Evolutionary conservation across 139 green algal genomes (phyloP).

Genomic region (Cymbomonas tetramitiformis): DNA sequence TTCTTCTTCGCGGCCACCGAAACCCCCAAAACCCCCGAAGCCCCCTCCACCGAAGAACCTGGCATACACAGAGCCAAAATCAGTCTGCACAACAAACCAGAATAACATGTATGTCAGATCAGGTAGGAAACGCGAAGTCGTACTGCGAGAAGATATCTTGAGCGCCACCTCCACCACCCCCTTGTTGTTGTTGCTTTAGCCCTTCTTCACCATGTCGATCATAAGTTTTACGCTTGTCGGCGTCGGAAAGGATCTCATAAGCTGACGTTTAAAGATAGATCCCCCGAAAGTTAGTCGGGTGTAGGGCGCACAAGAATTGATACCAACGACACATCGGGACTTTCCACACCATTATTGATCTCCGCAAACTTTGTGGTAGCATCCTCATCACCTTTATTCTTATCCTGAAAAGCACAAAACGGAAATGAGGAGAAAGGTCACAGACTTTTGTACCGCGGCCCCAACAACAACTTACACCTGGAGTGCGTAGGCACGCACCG

Average conservation of each 20-base stretch:
- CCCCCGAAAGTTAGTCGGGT: neutral
- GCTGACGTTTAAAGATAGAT: conserved; percentile 42
- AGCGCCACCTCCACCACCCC: conserved; percentile 36
- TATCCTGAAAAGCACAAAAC: no score
- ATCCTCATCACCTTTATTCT: conserved; percentile 66
- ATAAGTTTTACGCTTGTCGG: conserved; percentile 85
- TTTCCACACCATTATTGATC: conserved; percentile 72
- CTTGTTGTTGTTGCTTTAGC: conserved; percentile 71
- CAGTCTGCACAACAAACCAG: conserved; percentile 28
- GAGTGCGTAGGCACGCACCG: no score
- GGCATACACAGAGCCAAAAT: no score
- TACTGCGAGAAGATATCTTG: conserved; percentile 79
- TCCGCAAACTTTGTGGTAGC: conserved; percentile 87
- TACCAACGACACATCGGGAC: neutral
- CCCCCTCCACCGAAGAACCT: conserved; percentile 57
- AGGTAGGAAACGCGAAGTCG: conserved; percentile 10
- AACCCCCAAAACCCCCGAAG: conserved; percentile 34
- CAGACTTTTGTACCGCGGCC: neutral
- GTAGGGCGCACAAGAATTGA: neutral
- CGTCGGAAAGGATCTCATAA: conserved; percentile 84
- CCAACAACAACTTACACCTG: conserved; percentile 1
- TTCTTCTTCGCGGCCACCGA: conserved; percentile 30
- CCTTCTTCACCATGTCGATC: conserved; percentile 93
- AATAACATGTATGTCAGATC: neutral
- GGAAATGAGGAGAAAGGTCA: neutral